phyloP scores from a whole-genome alignment of 164 flowering plant species.

The Vitis rotundifolia region DNA sequence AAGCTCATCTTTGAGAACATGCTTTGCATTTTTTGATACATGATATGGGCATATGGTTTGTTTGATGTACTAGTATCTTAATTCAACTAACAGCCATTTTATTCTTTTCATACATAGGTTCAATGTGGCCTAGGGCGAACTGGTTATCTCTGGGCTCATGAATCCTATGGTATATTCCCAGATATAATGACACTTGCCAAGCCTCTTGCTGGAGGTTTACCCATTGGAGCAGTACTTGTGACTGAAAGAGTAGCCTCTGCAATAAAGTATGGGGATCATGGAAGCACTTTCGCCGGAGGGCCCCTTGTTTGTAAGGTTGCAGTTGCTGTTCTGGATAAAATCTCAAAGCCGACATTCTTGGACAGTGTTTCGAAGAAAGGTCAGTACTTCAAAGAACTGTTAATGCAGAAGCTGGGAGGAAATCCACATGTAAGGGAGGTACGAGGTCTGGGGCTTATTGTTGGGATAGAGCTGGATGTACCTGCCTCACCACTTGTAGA shows the following conservation, averaged over 20 bases:
- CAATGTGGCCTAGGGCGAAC: slow-evolving; percentile 93
- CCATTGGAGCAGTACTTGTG: slow-evolving; percentile 79
- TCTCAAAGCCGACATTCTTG: slow-evolving; percentile 63
- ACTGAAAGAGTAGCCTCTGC: slow-evolving; percentile 75
- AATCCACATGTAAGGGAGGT: slow-evolving; percentile 73
- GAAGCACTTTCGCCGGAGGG: slow-evolving; percentile 90
- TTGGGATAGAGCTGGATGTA: slow-evolving; percentile 85
- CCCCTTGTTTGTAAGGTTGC: slow-evolving; percentile 80
- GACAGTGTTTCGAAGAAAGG: slow-evolving; percentile 71
- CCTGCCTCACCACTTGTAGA: slow-evolving; percentile 74
- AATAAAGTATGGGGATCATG: slow-evolving; percentile 73
- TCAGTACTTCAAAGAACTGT: slow-evolving; percentile 43
- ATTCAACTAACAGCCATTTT: no score
- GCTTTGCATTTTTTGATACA: no score
- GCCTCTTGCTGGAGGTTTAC: slow-evolving; percentile 93
- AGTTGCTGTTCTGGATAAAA: slow-evolving; percentile 62
- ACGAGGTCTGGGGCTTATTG: slow-evolving; percentile 74
- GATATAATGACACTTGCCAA: slow-evolving; percentile 95
- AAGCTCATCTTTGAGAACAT: no score
- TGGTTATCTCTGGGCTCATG: slow-evolving; percentile 87
- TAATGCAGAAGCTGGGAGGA: slow-evolving; percentile 51
- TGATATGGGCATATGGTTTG: no score
- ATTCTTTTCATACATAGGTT: slow-evolving; percentile 41
- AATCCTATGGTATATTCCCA: slow-evolving; percentile 67
- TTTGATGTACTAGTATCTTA: no score